Evolutionary conservation across 1,284 basidiomycete species (phyloP).

Genomic region (Malassezia cuniculi): DNA sequence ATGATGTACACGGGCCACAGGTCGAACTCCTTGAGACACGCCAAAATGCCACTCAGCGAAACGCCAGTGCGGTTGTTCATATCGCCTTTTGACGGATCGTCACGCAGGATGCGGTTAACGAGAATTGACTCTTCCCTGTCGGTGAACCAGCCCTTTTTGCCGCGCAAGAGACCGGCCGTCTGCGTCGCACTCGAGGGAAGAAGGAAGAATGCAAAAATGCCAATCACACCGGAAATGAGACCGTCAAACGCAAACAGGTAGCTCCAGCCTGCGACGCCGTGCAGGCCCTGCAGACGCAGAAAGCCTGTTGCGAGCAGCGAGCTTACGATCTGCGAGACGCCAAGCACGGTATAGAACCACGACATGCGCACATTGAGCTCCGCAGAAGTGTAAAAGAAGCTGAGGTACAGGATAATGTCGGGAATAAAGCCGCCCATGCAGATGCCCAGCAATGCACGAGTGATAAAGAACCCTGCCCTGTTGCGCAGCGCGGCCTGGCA

Average conservation of each 20-base stretch:
- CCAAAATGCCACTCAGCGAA: constrained; percentile 4
- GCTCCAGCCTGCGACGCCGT: constrained; percentile 24
- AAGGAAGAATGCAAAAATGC: constrained; percentile 14
- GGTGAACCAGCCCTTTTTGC: constrained; percentile 60
- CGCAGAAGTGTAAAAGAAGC: constrained; percentile 43
- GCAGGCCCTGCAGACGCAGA: constrained; percentile 15
- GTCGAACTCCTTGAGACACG: constrained; percentile 54
- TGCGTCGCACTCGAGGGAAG: constrained; percentile 19
- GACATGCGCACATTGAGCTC: constrained; percentile 56
- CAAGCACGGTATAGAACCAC: constrained; percentile 49
- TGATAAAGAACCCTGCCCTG: constrained; percentile 20
- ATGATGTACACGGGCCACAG: constrained; percentile 60
- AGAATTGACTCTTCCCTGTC: constrained; percentile 51
- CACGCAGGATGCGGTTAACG: constrained; percentile 55
- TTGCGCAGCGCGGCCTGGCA: constrained; percentile 15
- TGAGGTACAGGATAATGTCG: constrained; percentile 45
- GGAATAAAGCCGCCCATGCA: constrained; percentile 53
- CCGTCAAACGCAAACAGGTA: constrained; percentile 23
- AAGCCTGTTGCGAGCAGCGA: constrained; percentile 22
- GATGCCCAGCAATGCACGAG: constrained; percentile 14
- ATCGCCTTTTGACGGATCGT: constrained; percentile 55
- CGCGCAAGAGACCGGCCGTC: constrained; percentile 38
- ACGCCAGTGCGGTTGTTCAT: constrained; percentile 66
- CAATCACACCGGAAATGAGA: constrained; percentile 14
- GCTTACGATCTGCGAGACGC: constrained; percentile 18